Evolutionary conservation across 2,329 filamentous ascomycete species (phyloP).

Genomic region (Colletotrichum chlorophyti): DNA sequence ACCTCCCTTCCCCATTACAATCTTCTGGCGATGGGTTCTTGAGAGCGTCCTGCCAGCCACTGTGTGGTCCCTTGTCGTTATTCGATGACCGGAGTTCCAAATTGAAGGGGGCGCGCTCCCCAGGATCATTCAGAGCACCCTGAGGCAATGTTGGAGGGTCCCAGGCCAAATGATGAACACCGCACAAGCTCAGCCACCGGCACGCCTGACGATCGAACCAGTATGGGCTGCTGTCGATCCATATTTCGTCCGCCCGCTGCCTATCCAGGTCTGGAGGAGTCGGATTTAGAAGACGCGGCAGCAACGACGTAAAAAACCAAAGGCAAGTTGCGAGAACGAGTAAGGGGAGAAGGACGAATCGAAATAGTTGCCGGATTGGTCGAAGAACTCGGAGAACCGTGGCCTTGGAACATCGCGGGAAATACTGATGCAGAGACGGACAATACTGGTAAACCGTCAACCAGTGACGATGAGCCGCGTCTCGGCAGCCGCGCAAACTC

Average conservation of each 20-base stretch:
- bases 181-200: slow-evolving; percentile 80
- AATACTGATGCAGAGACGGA: too few species aligned
- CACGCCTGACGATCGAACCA: slow-evolving; percentile 80
- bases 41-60: slow-evolving; percentile 31
- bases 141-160: slow-evolving; percentile 56
- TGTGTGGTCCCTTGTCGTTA: slow-evolving; percentile 37
- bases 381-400: too few species aligned
- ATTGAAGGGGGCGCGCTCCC: too few species aligned
- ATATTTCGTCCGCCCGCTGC: slow-evolving; percentile 66
- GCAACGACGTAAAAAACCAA: slow-evolving; percentile 46
- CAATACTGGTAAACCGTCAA: too few species aligned
- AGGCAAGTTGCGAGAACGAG: slow-evolving; percentile 53
- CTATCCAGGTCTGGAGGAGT: slow-evolving; percentile 65
- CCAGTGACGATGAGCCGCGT: too few species aligned
- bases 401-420: too few species aligned
- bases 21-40: slow-evolving; percentile 5
- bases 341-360: slow-evolving; percentile 41
- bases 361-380: too few species aligned
- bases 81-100: too few species aligned
- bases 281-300: slow-evolving; percentile 66
- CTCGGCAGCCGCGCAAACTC: too few species aligned
- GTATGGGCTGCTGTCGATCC: slow-evolving; percentile 75
- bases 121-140: slow-evolving; percentile 28
- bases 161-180: slow-evolving; percentile 73
- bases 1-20: slow-evolving; percentile 19